Evolutionary conservation across 805 yeast genomes (phyloP), one percentile per base, ranked within the genome.

Genomic region (Alloascoidea hylecoeti): DNA sequence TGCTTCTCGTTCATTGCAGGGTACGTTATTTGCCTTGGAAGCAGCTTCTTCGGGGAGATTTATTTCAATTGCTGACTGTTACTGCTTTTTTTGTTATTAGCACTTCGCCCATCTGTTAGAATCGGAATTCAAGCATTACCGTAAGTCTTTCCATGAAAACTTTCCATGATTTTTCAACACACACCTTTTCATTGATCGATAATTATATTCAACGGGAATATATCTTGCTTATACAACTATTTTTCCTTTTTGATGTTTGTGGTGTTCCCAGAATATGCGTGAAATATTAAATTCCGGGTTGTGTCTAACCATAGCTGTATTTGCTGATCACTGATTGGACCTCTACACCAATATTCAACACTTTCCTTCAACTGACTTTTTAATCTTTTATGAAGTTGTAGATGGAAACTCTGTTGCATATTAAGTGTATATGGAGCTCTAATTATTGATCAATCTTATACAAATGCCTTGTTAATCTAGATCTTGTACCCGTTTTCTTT

Each of bases 401-500:
- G 30, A 2, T 4, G 5, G 35, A 16, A 33, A 32, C 23, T 35
- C 19, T 17, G 38, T 35, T 28, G 34, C 16, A 34, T 35, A 30
- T 41, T 40, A 35, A 34, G 9, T 36, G 15, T 35, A 37, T 38
- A 17, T 36, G 38, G 35, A 19, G 37, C 38, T 35, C 5, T 16
- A 6, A 3, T 33, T 33, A 13, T 6, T 18, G 17, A 5, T 12
- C 15, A 32, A 12, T 32, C 12, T n/a, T 6, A 32, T n/a, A 19
- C 6, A 19, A 6, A 14, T 9, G 34, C 15, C 30, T 23, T 23
- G 9, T 23, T 9, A 9, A 9, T 9, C 9, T 23, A 23, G 30
- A 9, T 9, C 30, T 33, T 9, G 13, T 33, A 14, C 18, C 35
- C 14, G 36, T 14, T 39, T 18, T 4, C 52, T 53, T 48, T 51